Evolutionary conservation across 1,284 basidiomycete species (phyloP).

Genomic region (Cryptococcus maquisensis): DNA sequence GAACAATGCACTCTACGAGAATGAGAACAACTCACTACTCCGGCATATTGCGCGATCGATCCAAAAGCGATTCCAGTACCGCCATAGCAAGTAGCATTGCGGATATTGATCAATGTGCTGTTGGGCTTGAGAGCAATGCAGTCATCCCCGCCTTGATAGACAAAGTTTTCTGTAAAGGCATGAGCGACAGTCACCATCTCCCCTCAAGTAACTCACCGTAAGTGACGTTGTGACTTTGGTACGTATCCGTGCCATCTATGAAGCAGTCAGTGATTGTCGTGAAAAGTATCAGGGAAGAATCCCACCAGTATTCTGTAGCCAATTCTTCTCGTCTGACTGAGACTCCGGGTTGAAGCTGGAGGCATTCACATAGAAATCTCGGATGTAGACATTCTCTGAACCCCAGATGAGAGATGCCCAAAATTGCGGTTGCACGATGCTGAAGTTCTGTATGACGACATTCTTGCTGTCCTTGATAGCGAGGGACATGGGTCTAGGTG

Average conservation of each 20-base stretch:
- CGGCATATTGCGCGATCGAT: conserved; percentile 59
- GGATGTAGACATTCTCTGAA: conserved; percentile 51
- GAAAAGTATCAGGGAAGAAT: background rate
- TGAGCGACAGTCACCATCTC: background rate
- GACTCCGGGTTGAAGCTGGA: conserved; percentile 56
- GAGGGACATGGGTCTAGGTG: conserved; percentile 57
- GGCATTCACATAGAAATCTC: conserved; percentile 58
- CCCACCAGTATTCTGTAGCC: conserved; percentile 56
- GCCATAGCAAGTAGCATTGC: conserved; percentile 58
- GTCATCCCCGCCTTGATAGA: conserved; percentile 56
- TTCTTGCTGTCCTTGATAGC: conserved; percentile 56
- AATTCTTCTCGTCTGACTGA: conserved; percentile 26
- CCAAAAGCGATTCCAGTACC: conserved; percentile 64
- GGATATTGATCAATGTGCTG: conserved; percentile 56
- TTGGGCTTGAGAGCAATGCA: conserved; percentile 65
- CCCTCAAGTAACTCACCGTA: conserved; percentile 33
- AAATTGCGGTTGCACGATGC: conserved; percentile 60
- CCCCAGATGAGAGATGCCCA: conserved; percentile 62
- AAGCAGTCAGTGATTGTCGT: background rate
- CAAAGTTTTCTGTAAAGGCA: conserved; percentile 19
- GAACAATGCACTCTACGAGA: background rate
- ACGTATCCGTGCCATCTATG: conserved; percentile 53
- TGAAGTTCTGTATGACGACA: conserved; percentile 55
- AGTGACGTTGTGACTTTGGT: conserved; percentile 55
- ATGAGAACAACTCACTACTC: conserved; percentile 48